These are phyloP conservation scores for Diplotaxis tenuifolia DNA, from an alignment of 345 rosid genomes.

Conservation along the genomic window DNA sequence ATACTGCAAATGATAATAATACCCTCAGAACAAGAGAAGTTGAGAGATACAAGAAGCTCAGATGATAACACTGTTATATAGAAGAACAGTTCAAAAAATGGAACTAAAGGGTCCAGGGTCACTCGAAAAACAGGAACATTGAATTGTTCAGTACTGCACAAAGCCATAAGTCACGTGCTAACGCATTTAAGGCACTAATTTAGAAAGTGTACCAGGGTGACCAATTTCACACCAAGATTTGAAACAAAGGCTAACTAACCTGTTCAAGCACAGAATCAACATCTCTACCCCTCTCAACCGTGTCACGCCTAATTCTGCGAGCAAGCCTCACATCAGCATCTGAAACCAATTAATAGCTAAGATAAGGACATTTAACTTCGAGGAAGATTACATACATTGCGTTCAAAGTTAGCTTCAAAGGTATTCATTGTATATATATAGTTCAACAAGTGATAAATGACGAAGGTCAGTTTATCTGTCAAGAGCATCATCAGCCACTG, in stretches of 20 bases:
- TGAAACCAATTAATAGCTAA: slow-evolving; percentile 43
- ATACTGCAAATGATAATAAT: slow-evolving; percentile 55
- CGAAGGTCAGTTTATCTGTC: slow-evolving; percentile 1
- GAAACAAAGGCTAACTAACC: slow-evolving; percentile 49
- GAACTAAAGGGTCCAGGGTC: neutral
- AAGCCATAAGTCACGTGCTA: neutral
- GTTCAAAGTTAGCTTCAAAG: slow-evolving; percentile 2
- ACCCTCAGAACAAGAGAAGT: slow-evolving; percentile 5
- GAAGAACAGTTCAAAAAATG: neutral
- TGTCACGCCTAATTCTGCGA: slow-evolving; percentile 97
- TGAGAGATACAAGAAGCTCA: slow-evolving; percentile 11
- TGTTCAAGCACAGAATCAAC: slow-evolving; percentile 95
- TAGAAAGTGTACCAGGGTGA: neutral
- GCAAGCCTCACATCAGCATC: slow-evolving; percentile 99
- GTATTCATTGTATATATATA: neutral
- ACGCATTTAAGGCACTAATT: neutral
- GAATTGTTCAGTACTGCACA: slow-evolving; percentile 5
- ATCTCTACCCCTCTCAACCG: slow-evolving; percentile 95
- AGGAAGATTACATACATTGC: neutral
- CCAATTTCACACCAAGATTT: neutral
- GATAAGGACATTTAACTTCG: slow-evolving; percentile 14
- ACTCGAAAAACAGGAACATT: neutral
- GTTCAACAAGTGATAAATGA: neutral
- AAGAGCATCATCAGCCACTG: slow-evolving; percentile 5
- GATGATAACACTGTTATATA: neutral